A percentile compares a stretch with the other conserved stretches of the same genome.
phyloP scores from a whole-genome alignment of 2,329 filamentous ascomycete genomes.

The Neonectria neomacrospora region DNA sequence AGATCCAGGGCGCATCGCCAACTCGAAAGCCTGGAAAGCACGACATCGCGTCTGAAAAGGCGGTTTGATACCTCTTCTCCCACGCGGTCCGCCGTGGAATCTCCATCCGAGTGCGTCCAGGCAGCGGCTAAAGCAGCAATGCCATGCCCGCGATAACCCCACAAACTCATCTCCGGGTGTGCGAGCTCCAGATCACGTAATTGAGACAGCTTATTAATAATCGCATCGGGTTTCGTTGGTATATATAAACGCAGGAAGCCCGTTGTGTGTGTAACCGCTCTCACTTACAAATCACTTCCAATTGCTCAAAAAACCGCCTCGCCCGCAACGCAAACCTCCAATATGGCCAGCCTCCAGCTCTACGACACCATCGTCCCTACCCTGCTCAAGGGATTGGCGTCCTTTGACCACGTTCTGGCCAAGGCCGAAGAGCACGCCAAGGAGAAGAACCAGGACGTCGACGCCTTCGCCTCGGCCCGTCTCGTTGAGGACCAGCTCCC shows the following conservation, averaged over 20 bases:
- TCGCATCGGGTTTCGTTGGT: background rate
- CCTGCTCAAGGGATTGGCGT: slow-evolving; percentile 28
- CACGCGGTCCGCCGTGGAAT: slow-evolving; percentile 13
- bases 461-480: slow-evolving; percentile 28
- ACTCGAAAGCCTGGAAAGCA: slow-evolving; percentile 11
- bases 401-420: slow-evolving; percentile 32
- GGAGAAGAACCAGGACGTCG: slow-evolving; percentile 30
- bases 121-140: background rate
- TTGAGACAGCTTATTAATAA: slow-evolving; percentile 6
- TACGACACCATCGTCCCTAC: slow-evolving; percentile 34
- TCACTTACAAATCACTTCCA: background rate
- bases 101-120: slow-evolving; percentile 1
- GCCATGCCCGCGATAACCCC: background rate
- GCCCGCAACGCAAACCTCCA: background rate
- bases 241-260: slow-evolving; percentile 13
- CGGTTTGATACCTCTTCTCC: background rate
- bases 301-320: background rate
- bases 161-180: slow-evolving; percentile 2
- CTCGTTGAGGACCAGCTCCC: slow-evolving; percentile 37
- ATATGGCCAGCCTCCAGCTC: slow-evolving; percentile 28
- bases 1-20: background rate
- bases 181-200: slow-evolving; percentile 21
- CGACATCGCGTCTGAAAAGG: slow-evolving; percentile 16
- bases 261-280: background rate
- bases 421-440: slow-evolving; percentile 38